Conservation (phyloP, 306 rosid genomes). For the Casuarina equisetifolia region DNA sequence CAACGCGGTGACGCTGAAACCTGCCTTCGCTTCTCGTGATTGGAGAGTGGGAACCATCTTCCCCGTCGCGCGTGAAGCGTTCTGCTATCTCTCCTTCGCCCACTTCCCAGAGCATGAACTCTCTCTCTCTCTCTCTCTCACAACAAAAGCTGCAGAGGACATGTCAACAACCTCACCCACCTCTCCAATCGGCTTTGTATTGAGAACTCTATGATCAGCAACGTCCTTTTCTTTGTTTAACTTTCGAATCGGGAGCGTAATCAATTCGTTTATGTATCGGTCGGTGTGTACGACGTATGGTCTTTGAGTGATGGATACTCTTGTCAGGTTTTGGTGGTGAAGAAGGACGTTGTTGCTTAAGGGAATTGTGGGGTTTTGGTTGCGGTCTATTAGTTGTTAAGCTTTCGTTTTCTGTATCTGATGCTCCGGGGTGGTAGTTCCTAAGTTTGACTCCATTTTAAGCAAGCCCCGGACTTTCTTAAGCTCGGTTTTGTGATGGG, state of each 20-base stretch:
- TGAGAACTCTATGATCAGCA: background rate
- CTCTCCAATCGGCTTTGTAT: conserved; percentile 12
- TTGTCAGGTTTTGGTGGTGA: conserved; percentile 30
- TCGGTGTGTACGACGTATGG: no score
- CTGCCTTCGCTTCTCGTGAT: background rate
- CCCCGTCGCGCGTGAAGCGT: conserved; percentile 3
- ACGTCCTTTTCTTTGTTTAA: background rate
- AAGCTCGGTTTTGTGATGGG: conserved; percentile 51
- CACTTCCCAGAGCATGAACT: background rate
- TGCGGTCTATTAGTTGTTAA: conserved; percentile 66
- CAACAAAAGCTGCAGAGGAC: conserved; percentile 3
- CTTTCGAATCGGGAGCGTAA: conserved; percentile 4
- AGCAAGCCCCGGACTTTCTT: conserved; percentile 62
- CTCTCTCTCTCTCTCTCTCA: background rate
- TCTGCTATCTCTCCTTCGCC: no score
- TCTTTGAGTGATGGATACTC: background rate
- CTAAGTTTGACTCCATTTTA: conserved; percentile 64
- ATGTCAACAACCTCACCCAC: conserved; percentile 35
- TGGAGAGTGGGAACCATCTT: background rate
- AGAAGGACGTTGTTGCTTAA: conserved; percentile 39
- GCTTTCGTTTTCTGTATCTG: conserved; percentile 71
- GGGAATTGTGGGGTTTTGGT: conserved; percentile 32
- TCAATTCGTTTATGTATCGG: background rate
- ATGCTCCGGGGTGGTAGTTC: conserved; percentile 48
- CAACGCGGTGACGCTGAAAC: background rate